Evolutionary conservation across 1,139 yeast species (phyloP), one percentile per base, ranked within the genome.

Genomic region (Scheffersomyces segobiensis): DNA sequence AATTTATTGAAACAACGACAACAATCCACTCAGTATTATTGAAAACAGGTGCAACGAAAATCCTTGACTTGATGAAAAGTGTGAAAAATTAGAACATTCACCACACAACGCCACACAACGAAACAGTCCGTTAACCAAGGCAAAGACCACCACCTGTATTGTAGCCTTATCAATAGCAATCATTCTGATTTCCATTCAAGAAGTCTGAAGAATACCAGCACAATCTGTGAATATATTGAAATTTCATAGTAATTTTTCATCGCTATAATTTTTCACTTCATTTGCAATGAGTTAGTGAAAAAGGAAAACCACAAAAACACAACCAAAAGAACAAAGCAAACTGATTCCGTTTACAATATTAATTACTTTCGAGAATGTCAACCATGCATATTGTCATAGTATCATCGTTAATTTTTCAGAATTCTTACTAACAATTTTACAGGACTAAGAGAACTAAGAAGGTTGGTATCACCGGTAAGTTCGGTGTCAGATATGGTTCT

Each of bases 401-500:
- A 32, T 12, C 42, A 7, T 12, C 8, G 32, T 70, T 77, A 58
- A 61, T 59, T 47, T 61, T 65, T 49, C 55, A 6, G 63, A 50
- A 53, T 53, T 21, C 49, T 54, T 78, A 80, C 84, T 82, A 82
- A 81, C 85, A 68, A 63, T 46, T 52, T 53, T 59, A 65, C 74
- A 92, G 97, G 98, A 89, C 98, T 84, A 93, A 93, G 87, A 92
- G 99, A 91, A 95, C 99, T 77, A 95, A 95, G 97, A 95, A 95
- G 93, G 99, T 95, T 82, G 99, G 99, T 85, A 95, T 95, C 87
- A 95, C 99, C 83, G 99, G 99, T 89, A 96, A 96, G 88, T 95
- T 92, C 89, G 99, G 98, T 91, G 98, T 95, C 86, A 93, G 99
- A 89, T 95, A 95, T 87, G 98, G 99, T 93, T 95, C 99, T 77